A percentile compares a stretch with the other conserved stretches of the same genome.
These are phyloP conservation scores for Quillaja saponaria DNA, from an alignment of 306 rosid species.

Conservation along the genomic window DNA sequence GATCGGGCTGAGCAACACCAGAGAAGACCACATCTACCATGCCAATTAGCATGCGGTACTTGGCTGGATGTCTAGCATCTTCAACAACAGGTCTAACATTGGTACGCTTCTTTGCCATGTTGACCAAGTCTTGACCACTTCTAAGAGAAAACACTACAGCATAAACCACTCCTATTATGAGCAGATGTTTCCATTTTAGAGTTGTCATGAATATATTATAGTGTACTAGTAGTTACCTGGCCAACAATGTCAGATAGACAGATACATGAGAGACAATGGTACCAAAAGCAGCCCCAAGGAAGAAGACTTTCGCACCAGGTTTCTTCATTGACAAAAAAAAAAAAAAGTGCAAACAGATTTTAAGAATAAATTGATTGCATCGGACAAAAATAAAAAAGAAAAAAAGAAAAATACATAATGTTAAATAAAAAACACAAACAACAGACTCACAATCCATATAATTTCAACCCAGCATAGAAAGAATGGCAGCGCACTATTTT, in stretches of 20 bases:
- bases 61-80: constrained; percentile 96
- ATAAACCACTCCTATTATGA: constrained; percentile 45
- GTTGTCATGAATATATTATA: background rate
- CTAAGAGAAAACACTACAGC: constrained; percentile 65
- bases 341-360: background rate
- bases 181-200: constrained; percentile 24
- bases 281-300: constrained; percentile 64
- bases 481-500: constrained; percentile 58
- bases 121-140: constrained; percentile 64
- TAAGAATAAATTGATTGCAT: background rate
- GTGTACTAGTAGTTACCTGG: constrained; percentile 44
- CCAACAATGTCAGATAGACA: constrained; percentile 70
- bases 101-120: constrained; percentile 70
- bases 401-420: constrained; percentile 3
- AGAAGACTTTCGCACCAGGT: constrained; percentile 56
- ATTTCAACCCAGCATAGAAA: constrained; percentile 65
- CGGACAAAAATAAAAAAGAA: background rate
- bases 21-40: constrained; percentile 99
- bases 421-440: background rate
- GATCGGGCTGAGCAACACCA: constrained; percentile 99
- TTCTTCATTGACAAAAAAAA: constrained; percentile 34
- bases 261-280: constrained; percentile 66
- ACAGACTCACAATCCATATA: constrained; percentile 51
- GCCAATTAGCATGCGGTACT: constrained; percentile 87
- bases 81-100: constrained; percentile 89